A percentile compares a stretch with the other conserved stretches of the same genome.
These are phyloP conservation scores for Salix suchowensis DNA, from an alignment of 345 rosid species.

Conservation along the genomic window DNA sequence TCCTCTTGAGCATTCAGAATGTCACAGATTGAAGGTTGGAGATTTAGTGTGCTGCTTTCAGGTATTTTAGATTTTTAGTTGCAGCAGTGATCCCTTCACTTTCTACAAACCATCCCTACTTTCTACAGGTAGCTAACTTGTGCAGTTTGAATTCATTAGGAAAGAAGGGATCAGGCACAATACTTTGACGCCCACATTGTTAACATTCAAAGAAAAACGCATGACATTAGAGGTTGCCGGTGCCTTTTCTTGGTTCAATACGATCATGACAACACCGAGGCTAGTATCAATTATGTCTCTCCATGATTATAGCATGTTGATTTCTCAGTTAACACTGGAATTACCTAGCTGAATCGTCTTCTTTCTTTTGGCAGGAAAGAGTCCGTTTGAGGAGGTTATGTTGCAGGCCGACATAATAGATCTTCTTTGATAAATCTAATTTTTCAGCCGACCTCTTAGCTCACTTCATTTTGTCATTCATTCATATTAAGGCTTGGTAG, in stretches of 20 bases:
- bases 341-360: too few species aligned
- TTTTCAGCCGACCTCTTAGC: neutral
- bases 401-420: conserved; percentile 29
- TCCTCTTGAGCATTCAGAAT: conserved; percentile 58
- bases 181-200: conserved; percentile 55
- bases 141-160: conserved; percentile 22
- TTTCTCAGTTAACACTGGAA: neutral
- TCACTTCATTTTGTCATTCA: neutral
- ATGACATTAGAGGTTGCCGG: conserved; percentile 73
- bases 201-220: conserved; percentile 49
- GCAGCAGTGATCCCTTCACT: neutral
- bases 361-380: conserved; percentile 40
- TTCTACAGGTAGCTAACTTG: neutral
- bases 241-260: conserved; percentile 52
- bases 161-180: conserved; percentile 57
- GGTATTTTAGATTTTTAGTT: conserved; percentile 48
- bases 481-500: neutral
- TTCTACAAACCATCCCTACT: neutral
- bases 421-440: neutral
- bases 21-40: conserved; percentile 49
- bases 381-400: conserved; percentile 59
- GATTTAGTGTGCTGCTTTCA: conserved; percentile 63
- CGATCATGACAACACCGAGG: conserved; percentile 52
- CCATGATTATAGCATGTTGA: neutral
- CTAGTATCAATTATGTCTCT: conserved; percentile 5